A percentile compares a stretch with the other conserved stretches of the same genome.
phyloP scores from a whole-genome alignment of 805 yeast species.

The Lipomyces sp. region DNA sequence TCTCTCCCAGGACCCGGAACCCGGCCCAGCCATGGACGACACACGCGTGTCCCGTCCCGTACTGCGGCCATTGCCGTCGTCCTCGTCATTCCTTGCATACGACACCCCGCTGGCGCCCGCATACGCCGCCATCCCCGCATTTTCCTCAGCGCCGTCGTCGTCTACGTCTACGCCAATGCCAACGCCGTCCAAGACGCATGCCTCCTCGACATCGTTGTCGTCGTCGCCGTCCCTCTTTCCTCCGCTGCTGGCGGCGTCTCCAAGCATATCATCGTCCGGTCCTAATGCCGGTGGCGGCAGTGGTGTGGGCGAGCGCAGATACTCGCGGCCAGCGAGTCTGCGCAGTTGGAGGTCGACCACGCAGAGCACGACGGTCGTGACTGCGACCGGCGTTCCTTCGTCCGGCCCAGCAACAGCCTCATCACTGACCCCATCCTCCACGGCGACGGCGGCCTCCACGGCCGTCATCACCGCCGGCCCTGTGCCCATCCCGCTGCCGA shows the following conservation, averaged over 20 bases:
- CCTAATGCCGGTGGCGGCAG: too few relatives aligned
- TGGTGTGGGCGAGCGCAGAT: neutral
- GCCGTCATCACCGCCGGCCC: slow-evolving; percentile 1
- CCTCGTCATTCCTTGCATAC: slow-evolving; percentile 4
- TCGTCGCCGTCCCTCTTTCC: neutral
- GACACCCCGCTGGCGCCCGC: slow-evolving; percentile 5
- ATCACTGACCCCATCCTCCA: neutral
- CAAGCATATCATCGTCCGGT: neutral
- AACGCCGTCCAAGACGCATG: too few relatives aligned
- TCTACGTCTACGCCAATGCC: too few relatives aligned
- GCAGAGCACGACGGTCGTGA: slow-evolving; percentile 21
- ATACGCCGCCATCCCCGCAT: neutral
- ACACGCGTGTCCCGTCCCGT: too few relatives aligned
- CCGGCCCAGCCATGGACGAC: too few relatives aligned
- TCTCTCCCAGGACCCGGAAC: too few relatives aligned
- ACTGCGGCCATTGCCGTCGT: neutral
- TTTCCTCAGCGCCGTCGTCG: neutral
- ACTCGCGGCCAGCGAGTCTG: slow-evolving; percentile 23
- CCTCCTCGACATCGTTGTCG: too few relatives aligned
- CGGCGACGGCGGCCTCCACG: neutral
- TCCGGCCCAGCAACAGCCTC: slow-evolving; percentile 6
- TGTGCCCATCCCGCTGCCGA: slow-evolving; percentile 14
- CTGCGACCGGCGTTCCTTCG: slow-evolving; percentile 19
- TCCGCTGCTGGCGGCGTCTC: slow-evolving; percentile 1
- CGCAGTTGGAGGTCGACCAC: slow-evolving; percentile 23